Conservation (phyloP, 371 early-diverging fungal genomes). For the Mortierella sp. region DNA sequence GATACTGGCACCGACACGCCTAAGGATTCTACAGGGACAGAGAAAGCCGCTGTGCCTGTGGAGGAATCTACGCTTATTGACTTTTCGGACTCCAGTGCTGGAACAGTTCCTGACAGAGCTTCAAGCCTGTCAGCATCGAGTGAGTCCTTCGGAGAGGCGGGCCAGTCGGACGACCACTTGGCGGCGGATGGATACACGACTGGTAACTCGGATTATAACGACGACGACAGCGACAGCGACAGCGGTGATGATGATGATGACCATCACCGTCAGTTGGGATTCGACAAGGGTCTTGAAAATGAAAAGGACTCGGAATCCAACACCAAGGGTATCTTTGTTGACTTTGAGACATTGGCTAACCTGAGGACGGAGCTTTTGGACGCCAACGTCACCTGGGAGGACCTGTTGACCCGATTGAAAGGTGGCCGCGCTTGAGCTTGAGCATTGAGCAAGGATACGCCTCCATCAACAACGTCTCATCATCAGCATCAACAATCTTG, state of each 20-base stretch:
- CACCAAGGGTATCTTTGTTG: neutral
- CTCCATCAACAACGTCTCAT: neutral
- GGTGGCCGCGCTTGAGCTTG: neutral
- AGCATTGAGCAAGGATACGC: neutral
- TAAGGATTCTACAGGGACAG: neutral
- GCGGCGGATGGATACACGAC: neutral
- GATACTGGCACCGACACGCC: neutral
- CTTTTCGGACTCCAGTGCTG: neutral
- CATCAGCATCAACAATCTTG: neutral
- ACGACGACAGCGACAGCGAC: neutral
- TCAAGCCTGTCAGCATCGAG: neutral
- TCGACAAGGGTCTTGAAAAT: neutral
- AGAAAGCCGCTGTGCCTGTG: neutral
- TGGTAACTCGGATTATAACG: neutral
- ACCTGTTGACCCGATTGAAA: neutral
- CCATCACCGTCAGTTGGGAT: neutral
- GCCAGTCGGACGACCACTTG: neutral
- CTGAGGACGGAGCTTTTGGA: neutral
- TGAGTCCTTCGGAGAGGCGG: neutral
- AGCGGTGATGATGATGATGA: neutral
- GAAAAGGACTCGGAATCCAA: neutral
- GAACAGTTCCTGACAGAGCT: neutral
- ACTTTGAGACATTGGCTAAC: slow-evolving; percentile 1
- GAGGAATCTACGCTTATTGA: slow-evolving; percentile 5
- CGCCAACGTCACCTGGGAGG: slow-evolving; percentile 11